Evolutionary conservation across 2,329 filamentous ascomycete species (phyloP).

Genomic region (Parastagonospora avenae): DNA sequence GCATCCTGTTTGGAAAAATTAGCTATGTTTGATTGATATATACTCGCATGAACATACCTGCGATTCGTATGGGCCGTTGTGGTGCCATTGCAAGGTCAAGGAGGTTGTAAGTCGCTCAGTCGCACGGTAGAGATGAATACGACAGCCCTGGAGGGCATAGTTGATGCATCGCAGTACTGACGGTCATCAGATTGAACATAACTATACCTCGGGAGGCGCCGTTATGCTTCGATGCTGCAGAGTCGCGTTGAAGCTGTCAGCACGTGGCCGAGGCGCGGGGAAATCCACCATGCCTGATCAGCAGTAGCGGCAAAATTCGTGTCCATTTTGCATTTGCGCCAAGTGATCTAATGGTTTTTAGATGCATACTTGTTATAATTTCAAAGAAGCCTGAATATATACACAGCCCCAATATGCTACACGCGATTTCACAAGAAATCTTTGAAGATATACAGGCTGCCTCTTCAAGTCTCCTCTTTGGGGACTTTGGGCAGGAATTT

Average conservation of each 20-base stretch:
- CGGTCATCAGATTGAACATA: background rate
- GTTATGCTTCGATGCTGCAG: slow-evolving; percentile 7
- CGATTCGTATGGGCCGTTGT: slow-evolving; percentile 26
- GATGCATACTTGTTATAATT: no score
- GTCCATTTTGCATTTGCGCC: no score
- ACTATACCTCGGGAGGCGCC: slow-evolving; percentile 14
- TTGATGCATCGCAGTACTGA: no score
- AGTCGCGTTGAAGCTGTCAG: slow-evolving; percentile 26
- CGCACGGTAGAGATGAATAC: no score
- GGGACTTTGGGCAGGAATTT: no score
- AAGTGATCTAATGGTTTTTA: no score
- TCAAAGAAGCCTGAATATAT: no score
- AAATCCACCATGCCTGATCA: slow-evolving; percentile 1
- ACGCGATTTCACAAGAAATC: no score
- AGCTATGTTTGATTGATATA: background rate
- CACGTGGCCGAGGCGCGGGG: slow-evolving; percentile 16
- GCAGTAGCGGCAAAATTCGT: background rate
- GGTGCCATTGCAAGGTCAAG: slow-evolving; percentile 18
- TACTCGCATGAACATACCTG: slow-evolving; percentile 11
- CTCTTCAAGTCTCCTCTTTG: no score
- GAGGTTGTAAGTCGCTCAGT: background rate
- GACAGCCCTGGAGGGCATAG: no score
- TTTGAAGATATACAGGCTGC: no score
- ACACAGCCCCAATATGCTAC: no score
- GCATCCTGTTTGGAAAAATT: slow-evolving; percentile 20